Evolutionary conservation across 192 early-diverging fungal genomes (phyloP).

Genomic region (Kickxella alabastrina): DNA sequence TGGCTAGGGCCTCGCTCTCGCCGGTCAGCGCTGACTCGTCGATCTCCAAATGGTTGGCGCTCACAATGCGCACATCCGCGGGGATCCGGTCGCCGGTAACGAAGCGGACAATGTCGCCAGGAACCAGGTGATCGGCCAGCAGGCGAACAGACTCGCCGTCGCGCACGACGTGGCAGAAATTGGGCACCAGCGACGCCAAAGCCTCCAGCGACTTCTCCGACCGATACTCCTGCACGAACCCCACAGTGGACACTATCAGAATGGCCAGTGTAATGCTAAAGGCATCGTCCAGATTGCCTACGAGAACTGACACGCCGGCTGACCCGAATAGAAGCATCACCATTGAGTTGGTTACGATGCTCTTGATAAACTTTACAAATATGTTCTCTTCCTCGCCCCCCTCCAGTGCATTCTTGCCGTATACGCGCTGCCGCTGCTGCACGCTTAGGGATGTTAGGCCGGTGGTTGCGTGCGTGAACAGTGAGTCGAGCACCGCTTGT

Average conservation of each 20-base stretch:
- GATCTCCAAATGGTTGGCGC: conserved; percentile 77
- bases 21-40: conserved; percentile 95
- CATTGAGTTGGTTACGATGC: conserved; percentile 82
- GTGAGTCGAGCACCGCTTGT: conserved; percentile 18
- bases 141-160: conserved; percentile 58
- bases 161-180: conserved; percentile 73
- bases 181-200: conserved; percentile 81
- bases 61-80: conserved; percentile 81
- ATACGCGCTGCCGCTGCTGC: conserved; percentile 58
- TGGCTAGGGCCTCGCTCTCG: conserved; percentile 86
- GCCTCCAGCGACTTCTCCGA: conserved; percentile 93
- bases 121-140: conserved; percentile 81
- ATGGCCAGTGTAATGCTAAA: conserved; percentile 80
- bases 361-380: conserved; percentile 77
- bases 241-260: conserved; percentile 78
- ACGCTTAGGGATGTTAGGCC: conserved; percentile 73
- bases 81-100: conserved; percentile 89
- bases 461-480: conserved; percentile 66
- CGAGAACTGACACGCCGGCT: conserved; percentile 70
- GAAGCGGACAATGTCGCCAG: conserved; percentile 87
- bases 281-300: conserved; percentile 78
- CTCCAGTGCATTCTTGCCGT: conserved; percentile 73
- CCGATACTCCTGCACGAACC: conserved; percentile 90
- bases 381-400: conserved; percentile 74
- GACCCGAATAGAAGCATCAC: conserved; percentile 85